Percentiles rank a stretch among this genome's conserved stretches.
Evolutionary conservation across 129 eudicot species (phyloP).

Genomic region (Flaveria trinervia): DNA sequence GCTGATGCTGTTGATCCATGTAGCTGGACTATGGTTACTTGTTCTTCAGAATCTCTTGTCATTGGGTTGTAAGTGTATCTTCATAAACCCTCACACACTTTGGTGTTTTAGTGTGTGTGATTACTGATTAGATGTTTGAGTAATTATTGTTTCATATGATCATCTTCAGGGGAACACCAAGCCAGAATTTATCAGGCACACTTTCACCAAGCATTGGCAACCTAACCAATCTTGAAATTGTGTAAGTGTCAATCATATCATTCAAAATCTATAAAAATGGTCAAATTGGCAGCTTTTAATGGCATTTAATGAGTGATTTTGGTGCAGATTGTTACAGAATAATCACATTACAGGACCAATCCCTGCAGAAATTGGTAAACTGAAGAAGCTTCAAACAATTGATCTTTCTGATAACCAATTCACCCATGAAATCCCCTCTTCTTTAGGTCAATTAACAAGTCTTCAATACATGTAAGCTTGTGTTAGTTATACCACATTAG

Average conservation of each 20-base stretch:
- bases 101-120: constrained; percentile 21
- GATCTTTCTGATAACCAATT: constrained; percentile 85
- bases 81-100: not conserved
- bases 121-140: constrained; percentile 21
- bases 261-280: not conserved
- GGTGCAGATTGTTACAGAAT: constrained; percentile 73
- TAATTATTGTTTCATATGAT: constrained; percentile 17
- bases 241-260: constrained; percentile 46
- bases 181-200: constrained; percentile 77
- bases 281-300: constrained; percentile 10
- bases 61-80: constrained; percentile 74
- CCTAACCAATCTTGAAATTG: constrained; percentile 79
- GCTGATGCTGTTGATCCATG: constrained; percentile 93
- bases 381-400: constrained; percentile 74
- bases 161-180: constrained; percentile 75
- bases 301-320: constrained; percentile 11
- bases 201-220: constrained; percentile 91
- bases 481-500: constrained; percentile 11
- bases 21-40: constrained; percentile 96
- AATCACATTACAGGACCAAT: constrained; percentile 78
- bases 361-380: constrained; percentile 70
- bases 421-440: constrained; percentile 63
- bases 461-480: constrained; percentile 78
- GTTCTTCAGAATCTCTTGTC: constrained; percentile 70
- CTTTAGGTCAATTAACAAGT: constrained; percentile 57